phyloP scores from a whole-genome alignment of 371 early-diverging fungal species.

The Smittium culicis region DNA sequence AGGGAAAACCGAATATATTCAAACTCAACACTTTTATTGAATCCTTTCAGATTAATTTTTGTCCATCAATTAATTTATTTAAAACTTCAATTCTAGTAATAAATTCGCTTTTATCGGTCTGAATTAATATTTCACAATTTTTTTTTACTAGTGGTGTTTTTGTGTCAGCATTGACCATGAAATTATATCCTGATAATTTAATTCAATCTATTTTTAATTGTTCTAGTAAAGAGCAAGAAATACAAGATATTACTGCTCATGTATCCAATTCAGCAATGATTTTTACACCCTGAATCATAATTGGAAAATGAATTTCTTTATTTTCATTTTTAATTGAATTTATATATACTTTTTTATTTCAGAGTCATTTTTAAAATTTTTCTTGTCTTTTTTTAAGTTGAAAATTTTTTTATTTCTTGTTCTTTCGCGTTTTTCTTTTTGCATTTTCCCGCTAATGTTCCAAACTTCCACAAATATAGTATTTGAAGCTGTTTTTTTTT shows the following conservation, averaged over 20 bases:
- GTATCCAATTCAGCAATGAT: neutral
- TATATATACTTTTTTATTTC: no score
- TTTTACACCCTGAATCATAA: neutral
- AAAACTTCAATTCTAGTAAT: neutral
- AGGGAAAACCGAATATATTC: neutral
- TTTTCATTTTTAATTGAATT: no score
- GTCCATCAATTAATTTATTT: neutral
- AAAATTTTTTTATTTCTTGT: no score
- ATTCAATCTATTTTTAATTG: neutral
- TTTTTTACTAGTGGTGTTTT: neutral
- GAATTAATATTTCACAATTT: neutral
- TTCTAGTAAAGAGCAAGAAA: neutral
- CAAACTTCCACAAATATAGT: no score
- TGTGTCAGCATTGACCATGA: neutral
- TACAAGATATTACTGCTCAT: neutral
- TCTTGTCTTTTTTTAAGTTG: no score
- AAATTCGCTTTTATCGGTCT: neutral
- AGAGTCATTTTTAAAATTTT: no score
- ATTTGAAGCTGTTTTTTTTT: no score
- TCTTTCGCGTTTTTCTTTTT: no score
- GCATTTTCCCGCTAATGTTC: no score
- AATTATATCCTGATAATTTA: neutral
- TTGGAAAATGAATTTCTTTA: neutral
- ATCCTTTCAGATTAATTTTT: neutral
- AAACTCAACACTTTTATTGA: neutral